Base-by-base conservation (phyloP, 2,329 filamentous ascomycete genomes). In the Aspergillus oerlinghausenensis region DNA sequence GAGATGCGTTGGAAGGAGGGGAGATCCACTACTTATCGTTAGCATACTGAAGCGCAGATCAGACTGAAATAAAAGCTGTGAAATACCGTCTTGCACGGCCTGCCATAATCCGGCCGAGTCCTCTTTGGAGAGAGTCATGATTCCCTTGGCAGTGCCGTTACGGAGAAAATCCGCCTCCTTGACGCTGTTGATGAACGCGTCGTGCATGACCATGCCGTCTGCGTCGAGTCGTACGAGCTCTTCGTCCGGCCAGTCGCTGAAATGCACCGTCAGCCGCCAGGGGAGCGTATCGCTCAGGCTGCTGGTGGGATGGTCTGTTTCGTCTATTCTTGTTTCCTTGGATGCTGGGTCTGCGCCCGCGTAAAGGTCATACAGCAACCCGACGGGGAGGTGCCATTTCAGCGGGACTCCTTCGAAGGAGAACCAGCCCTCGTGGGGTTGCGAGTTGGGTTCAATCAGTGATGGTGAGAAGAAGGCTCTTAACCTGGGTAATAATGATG, bases 101-200 rank as follows among this genome's bases (percentile, higher is more conserved):
- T 87, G 83, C 91, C 92, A 97, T 35, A 97, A 80, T 32, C 88
- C 84, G 7, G 87, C 90, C 14, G 90, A 94, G 71, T 96, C 87
- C 49, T 89, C 86, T 71, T 92, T 92, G 59, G 88, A 91, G 67
- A 97, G 79, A 54, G 86, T 88, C 90, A 96, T 96, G 67, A 96
- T 92, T 59, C 89, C 88, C 70, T 93, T 92, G 17, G 90, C 91
- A 54, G 89, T 94, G 48, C 92, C 91, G 64, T 94, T 93, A 52
- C 92, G 85, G 51, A 96, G 79, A 64, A 92, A 96, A 73, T 96
- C 92, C 29, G 92, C 92, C 80, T 89, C 87, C 69, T 89, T 89
- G 60, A 89, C 86, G 52, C 80, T 84, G 62, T 89, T 88, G 54
- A 87, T 85, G 66, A 84, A 89, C 0, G 84, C 79, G 68, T 89